A percentile compares a stretch with the other conserved stretches of the same genome.
These are phyloP conservation scores for Saccharomyces hybrid DNA, from an alignment of 1,139 yeast genomes.

Conservation along the genomic window DNA sequence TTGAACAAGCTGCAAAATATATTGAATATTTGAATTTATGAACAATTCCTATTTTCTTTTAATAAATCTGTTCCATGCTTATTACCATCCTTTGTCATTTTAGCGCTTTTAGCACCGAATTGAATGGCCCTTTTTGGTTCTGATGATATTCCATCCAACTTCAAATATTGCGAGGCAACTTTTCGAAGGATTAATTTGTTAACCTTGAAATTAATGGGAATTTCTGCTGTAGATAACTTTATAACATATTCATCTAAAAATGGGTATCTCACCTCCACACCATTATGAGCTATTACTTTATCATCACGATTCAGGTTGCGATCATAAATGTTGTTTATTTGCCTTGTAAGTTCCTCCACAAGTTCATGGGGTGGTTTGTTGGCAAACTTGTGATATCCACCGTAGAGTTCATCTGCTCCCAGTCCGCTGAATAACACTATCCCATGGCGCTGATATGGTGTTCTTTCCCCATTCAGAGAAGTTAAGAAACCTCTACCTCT, in stretches of 20 bases:
- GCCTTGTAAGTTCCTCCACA: conserved; percentile 52
- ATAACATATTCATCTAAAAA: conserved; percentile 65
- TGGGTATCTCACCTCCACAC: conserved; percentile 87
- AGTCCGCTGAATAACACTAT: conserved; percentile 80
- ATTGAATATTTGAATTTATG: conserved; percentile 35
- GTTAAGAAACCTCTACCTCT: conserved; percentile 40
- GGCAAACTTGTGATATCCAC: conserved; percentile 61
- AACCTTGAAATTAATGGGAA: conserved; percentile 49
- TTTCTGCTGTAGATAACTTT: conserved; percentile 39
- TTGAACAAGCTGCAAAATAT: conserved; percentile 82
- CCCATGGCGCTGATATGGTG: conserved; percentile 42
- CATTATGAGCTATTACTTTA: conserved; percentile 77
- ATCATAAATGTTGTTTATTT: conserved; percentile 63
- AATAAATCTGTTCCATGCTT: conserved; percentile 35
- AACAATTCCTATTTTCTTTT: conserved; percentile 6
- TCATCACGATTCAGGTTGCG: conserved; percentile 90
- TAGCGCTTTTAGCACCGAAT: conserved; percentile 93
- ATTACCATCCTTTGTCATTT: conserved; percentile 44
- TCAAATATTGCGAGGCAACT: conserved; percentile 45
- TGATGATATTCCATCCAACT: conserved; percentile 49
- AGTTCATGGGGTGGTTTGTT: conserved; percentile 34
- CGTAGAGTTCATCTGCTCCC: conserved; percentile 96
- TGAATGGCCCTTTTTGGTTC: conserved; percentile 95
- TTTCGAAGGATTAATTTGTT: conserved; percentile 60
- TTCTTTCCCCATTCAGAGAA: conserved; percentile 15